Percentiles rank a stretch among this genome's conserved stretches.
Evolutionary conservation across 306 rosid species (phyloP).

Genomic region (Prunus davidiana): DNA sequence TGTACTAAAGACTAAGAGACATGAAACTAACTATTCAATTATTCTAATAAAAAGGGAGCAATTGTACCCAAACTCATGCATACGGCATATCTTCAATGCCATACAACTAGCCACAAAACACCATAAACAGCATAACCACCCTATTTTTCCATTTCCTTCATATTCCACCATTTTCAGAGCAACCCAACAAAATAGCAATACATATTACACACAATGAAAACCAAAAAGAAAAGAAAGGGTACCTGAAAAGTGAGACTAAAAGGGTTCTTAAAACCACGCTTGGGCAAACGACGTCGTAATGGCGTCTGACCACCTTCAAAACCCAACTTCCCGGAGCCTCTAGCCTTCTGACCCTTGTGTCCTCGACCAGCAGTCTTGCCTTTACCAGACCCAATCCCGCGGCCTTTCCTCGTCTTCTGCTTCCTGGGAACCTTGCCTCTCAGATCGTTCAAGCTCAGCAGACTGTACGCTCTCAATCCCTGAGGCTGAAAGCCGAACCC

Average conservation of each 20-base stretch:
- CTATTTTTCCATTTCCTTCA: not conserved
- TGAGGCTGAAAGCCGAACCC: conserved; percentile 16
- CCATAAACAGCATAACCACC: too few relatives aligned
- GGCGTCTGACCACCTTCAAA: conserved; percentile 99
- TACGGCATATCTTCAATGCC: too few relatives aligned
- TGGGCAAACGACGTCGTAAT: conserved; percentile 83
- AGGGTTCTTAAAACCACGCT: conserved; percentile 90
- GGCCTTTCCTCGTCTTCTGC: conserved; percentile 87
- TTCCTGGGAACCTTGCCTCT: conserved; percentile 82
- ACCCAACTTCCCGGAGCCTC: conserved; percentile 83
- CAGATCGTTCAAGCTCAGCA: conserved; percentile 84
- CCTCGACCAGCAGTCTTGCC: conserved; percentile 99
- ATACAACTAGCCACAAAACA: too few relatives aligned
- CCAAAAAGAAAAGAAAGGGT: not conserved
- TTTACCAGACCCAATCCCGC: conserved; percentile 97
- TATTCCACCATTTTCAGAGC: not conserved
- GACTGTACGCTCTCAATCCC: conserved; percentile 75
- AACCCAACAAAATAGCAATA: not conserved
- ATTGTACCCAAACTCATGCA: not conserved
- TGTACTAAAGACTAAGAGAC: not conserved
- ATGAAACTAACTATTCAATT: not conserved
- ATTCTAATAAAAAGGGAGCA: not conserved
- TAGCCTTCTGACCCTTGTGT: conserved; percentile 93
- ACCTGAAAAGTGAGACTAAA: conserved; percentile 94
- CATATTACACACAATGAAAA: not conserved